Evolutionary conservation across 331 rosid genomes (phyloP), one percentile per base, ranked within the genome.

Genomic region (Malus hybrid): DNA sequence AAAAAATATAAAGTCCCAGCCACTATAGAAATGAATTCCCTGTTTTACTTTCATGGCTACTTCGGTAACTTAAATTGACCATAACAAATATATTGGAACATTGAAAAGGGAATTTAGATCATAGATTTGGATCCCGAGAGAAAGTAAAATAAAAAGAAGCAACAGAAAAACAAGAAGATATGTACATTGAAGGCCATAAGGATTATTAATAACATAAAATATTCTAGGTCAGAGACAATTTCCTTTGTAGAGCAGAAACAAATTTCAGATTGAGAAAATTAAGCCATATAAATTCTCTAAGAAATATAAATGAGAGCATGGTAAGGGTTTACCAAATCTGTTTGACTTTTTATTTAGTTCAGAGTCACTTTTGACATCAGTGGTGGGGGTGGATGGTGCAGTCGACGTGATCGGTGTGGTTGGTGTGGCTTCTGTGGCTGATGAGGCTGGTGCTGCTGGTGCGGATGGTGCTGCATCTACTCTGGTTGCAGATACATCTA

Each of bases 401-500:
- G 76, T 28, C 13, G 64, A 10, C 0, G 31, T 59, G 28, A 13
- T 27, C 6, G 65, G 32, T 60, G 67, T 66, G 65, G 86, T 71
- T 63, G 88, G 78, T 54, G 90, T 13, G 20, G 78, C 82, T 77
- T 86, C 77, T 39, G 89, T 13, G n/a, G 78, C 80, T 75, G 87
- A 78, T 57, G 90, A 88, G n/a, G 82, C 88, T 24, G 73, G 27
- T 55, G 79, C 6, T 18, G 73, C 67, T 56, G 67, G 73, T 55
- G 39, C 55, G 54, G 88, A 76, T 46, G 88, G 75, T 64, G 91
- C 13, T 55, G 83, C 80, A 73, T 90, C 95, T 24, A 86, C 90
- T 80, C 85, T 82, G 36, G 86, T 83, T 52, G 92, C 85, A 68
- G 97, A 73, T 70, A 92, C 74, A 81, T 92, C 99, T 46, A 91